Conservation (phyloP, 176 grass and related monocot species). For the Metroxylon sagu region DNA sequence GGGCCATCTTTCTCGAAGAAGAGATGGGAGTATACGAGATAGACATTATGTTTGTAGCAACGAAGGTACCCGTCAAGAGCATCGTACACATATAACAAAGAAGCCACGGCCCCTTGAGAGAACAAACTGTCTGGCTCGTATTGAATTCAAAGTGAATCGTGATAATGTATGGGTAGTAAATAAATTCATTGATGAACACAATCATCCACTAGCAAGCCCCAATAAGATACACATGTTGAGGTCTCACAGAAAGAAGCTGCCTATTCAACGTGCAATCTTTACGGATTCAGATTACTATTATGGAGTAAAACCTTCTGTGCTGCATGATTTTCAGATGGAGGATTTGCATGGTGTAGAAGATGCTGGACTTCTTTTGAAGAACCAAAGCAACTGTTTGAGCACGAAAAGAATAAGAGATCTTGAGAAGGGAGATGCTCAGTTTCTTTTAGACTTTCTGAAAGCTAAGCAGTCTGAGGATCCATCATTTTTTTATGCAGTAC, state of each 20-base stretch:
- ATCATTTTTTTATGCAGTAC: constrained; percentile 36
- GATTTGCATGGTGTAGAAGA: neutral
- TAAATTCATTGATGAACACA: constrained; percentile 34
- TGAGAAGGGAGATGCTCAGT: constrained; percentile 28
- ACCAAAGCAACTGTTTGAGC: constrained; percentile 20
- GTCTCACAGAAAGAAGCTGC: constrained; percentile 35
- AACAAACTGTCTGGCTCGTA: constrained; percentile 32
- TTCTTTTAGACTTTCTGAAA: constrained; percentile 37
- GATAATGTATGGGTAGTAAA: constrained; percentile 31
- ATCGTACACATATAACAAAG: constrained; percentile 31
- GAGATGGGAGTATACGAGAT: constrained; percentile 28
- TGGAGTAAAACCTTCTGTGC: constrained; percentile 13
- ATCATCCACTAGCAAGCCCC: constrained; percentile 29
- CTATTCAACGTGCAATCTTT: constrained; percentile 19
- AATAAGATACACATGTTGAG: constrained; percentile 33
- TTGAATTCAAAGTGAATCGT: constrained; percentile 33
- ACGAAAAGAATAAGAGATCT: constrained; percentile 30
- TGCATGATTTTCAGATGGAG: constrained; percentile 8
- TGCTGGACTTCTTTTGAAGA: neutral
- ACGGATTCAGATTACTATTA: constrained; percentile 29
- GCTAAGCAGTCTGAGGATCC: constrained; percentile 41
- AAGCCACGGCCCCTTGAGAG: constrained; percentile 37
- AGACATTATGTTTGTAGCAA: constrained; percentile 43
- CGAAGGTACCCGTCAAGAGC: constrained; percentile 29
- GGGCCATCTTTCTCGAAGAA: constrained; percentile 44